Percentiles rank a stretch among this genome's conserved stretches.
Evolutionary conservation across 768 basidiomycete species (phyloP).

Genomic region (Lyophyllum semitale): DNA sequence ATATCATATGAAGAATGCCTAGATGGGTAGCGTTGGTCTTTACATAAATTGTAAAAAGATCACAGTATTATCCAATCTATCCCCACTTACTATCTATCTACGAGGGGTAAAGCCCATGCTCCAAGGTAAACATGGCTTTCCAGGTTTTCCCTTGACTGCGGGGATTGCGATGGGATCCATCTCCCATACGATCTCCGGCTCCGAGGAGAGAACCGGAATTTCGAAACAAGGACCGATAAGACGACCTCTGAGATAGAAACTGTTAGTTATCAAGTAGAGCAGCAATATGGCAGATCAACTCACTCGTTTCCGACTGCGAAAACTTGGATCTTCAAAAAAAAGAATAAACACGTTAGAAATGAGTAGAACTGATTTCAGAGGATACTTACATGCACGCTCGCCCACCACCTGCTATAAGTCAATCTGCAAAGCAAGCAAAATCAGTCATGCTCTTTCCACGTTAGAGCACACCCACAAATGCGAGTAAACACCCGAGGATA

Average conservation of each 20-base stretch:
- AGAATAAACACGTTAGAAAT: neutral
- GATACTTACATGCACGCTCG: constrained; percentile 36
- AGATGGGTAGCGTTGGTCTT: too few species aligned
- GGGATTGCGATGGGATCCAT: constrained; percentile 14
- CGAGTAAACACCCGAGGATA: constrained; percentile 47
- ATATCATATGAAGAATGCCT: too few species aligned
- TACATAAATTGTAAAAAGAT: neutral
- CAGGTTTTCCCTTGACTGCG: constrained; percentile 12
- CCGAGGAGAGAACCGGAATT: constrained; percentile 16
- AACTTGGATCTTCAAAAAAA: constrained; percentile 38
- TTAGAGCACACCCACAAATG: constrained; percentile 30
- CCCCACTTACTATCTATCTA: neutral
- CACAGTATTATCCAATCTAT: too few species aligned
- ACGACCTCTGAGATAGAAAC: constrained; percentile 14
- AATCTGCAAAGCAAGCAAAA: constrained; percentile 19
- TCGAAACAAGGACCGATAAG: constrained; percentile 13
- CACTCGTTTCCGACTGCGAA: constrained; percentile 41
- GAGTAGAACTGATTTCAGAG: neutral
- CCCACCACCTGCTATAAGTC: constrained; percentile 36
- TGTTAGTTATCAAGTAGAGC: neutral
- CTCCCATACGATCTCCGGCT: constrained; percentile 20
- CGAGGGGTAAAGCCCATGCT: neutral
- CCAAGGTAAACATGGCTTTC: constrained; percentile 12
- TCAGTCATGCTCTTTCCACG: neutral
- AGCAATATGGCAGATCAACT: constrained; percentile 5